Evolutionary conservation across 768 basidiomycete species (phyloP).

Genomic region (Hygrophorus russula): DNA sequence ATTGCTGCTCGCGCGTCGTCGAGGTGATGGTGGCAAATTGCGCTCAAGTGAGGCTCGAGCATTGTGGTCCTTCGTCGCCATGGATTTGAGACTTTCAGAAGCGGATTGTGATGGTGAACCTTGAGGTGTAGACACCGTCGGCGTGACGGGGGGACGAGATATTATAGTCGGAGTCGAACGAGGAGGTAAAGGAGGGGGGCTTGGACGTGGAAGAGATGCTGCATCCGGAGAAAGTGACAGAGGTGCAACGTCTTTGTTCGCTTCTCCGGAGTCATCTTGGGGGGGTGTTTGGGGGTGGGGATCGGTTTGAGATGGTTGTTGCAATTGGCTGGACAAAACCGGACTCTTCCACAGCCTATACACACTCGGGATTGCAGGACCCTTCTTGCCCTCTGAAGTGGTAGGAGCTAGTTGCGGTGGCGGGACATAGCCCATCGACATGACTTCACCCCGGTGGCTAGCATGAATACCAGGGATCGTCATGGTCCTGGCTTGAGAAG

Average conservation of each 20-base stretch:
- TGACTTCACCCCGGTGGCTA: conserved; percentile 74
- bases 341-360: conserved; percentile 70
- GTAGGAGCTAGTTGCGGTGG: conserved; percentile 23
- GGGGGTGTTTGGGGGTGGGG: conserved; percentile 6
- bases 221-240: conserved; percentile 9
- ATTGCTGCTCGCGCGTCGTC: conserved; percentile 5
- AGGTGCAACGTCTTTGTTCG: conserved; percentile 19
- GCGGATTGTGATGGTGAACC: conserved; percentile 18
- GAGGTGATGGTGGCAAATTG: conserved; percentile 7
- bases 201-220: conserved; percentile 18
- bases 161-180: conserved; percentile 23
- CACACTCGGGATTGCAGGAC: conserved; percentile 52
- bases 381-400: conserved; percentile 30
- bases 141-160: conserved; percentile 15
- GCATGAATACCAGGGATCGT: conserved; percentile 82
- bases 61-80: conserved; percentile 35
- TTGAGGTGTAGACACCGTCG: conserved; percentile 12
- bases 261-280: conserved; percentile 11
- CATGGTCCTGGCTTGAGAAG: conserved; percentile 75
- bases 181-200: conserved; percentile 28
- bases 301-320: conserved; percentile 5
- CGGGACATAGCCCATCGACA: conserved; percentile 74
- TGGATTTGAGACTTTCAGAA: conserved; percentile 45
- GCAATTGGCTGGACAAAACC: conserved; percentile 12
- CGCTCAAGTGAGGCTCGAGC: conserved; percentile 17